These are phyloP conservation scores for Penicillium taxi DNA, from an alignment of 495 filamentous ascomycete genomes.

Conservation along the genomic window DNA sequence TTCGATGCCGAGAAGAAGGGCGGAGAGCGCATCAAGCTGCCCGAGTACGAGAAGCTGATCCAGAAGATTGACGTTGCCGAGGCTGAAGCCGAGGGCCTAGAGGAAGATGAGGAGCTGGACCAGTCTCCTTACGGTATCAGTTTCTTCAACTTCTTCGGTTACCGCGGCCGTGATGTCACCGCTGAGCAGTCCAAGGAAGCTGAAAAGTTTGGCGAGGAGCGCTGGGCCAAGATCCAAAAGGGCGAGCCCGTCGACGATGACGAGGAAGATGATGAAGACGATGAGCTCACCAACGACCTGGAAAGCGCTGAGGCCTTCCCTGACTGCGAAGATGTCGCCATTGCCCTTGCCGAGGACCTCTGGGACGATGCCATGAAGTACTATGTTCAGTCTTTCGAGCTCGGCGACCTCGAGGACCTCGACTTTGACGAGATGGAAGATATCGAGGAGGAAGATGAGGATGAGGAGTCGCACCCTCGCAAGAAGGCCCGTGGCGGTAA, in stretches of 20 bases:
- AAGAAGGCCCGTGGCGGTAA: conserved; percentile 44
- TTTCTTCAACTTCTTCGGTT: conserved; percentile 89
- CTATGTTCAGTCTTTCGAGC: conserved; percentile 49
- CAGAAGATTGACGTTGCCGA: conserved; percentile 36
- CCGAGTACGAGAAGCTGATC: conserved; percentile 44
- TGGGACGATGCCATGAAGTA: conserved; percentile 83
- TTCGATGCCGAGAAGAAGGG: conserved; percentile 57
- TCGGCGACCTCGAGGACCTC: conserved; percentile 23
- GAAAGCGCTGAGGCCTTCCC: conserved; percentile 70
- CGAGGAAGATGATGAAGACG: conserved; percentile 36
- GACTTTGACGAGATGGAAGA: conserved; percentile 27
- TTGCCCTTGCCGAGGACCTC: conserved; percentile 74
- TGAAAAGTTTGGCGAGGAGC: conserved; percentile 49
- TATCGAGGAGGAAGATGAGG: conserved; percentile 22
- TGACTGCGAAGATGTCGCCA: conserved; percentile 68
- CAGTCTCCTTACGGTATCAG: conserved; percentile 51
- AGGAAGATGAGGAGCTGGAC: conserved; percentile 43
- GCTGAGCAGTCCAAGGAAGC: conserved; percentile 61
- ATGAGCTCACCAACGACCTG: conserved; percentile 44
- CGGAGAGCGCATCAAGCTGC: conserved; percentile 30
- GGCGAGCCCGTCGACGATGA: conserved; percentile 44
- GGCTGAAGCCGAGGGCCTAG: conserved; percentile 16
- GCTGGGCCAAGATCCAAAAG: conserved; percentile 45
- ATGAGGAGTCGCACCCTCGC: conserved; percentile 27
- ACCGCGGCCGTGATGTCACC: conserved; percentile 53